These are phyloP conservation scores for Heliamphora exappendiculata DNA, from an alignment of 148 eudicot genomes.

Conservation along the genomic window DNA sequence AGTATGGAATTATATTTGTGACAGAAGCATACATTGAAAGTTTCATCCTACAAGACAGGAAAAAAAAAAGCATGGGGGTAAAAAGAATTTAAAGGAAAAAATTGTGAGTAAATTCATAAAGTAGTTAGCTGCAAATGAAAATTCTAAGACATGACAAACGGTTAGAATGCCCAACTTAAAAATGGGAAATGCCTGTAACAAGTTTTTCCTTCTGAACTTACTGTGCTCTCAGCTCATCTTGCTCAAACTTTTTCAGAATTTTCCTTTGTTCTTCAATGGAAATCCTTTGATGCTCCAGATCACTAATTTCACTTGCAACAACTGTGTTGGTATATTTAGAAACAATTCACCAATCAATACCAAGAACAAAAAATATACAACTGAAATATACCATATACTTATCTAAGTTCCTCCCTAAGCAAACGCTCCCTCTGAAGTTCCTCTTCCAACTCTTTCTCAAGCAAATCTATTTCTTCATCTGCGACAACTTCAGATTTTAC, in stretches of 20 bases:
- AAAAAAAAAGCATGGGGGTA: background rate
- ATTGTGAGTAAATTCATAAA: background rate
- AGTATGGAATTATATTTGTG: constrained; percentile 62
- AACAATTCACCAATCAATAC: constrained; percentile 26
- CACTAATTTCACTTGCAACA: constrained; percentile 46
- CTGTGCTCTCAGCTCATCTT: constrained; percentile 53
- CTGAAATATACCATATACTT: constrained; percentile 27
- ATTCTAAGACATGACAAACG: background rate
- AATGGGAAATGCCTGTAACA: background rate
- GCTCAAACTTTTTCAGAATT: constrained; percentile 47
- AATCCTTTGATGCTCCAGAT: constrained; percentile 46
- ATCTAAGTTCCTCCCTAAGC: constrained; percentile 68
- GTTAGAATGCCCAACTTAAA: background rate
- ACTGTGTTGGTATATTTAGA: constrained; percentile 36
- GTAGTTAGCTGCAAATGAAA: background rate
- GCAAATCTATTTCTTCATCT: constrained; percentile 46
- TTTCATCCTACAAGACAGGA: constrained; percentile 57
- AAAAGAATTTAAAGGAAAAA: constrained; percentile 41
- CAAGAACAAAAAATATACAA: background rate
- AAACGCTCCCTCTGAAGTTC: constrained; percentile 39
- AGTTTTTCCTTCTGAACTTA: constrained; percentile 24
- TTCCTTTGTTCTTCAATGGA: constrained; percentile 51
- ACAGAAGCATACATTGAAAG: constrained; percentile 85
- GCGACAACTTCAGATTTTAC: constrained; percentile 49
- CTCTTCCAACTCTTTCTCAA: constrained; percentile 55